Conservation (phyloP, 768 basidiomycete species). For the Zangia roseola region DNA sequence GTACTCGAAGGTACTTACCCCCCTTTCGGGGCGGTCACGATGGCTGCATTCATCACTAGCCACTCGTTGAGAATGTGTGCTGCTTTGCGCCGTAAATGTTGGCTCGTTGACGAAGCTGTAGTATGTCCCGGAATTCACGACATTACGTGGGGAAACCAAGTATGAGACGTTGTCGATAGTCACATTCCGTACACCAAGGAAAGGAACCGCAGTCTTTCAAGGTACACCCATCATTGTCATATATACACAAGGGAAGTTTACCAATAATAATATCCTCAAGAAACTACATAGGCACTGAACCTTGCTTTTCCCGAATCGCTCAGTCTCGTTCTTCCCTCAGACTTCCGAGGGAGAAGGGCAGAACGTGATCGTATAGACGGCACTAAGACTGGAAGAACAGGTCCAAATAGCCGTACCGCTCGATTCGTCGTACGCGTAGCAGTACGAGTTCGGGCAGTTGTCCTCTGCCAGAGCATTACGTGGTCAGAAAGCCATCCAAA, state of each 20-base stretch:
- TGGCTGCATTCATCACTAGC: too few species aligned
- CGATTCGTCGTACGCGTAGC: constrained; percentile 51
- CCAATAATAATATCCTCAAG: neutral
- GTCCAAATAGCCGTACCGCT: constrained; percentile 46
- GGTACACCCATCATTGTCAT: neutral
- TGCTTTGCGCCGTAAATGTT: too few species aligned
- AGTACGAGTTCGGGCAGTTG: constrained; percentile 47
- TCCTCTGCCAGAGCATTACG: constrained; percentile 27
- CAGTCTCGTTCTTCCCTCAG: neutral
- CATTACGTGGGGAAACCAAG: too few species aligned
- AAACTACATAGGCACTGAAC: neutral
- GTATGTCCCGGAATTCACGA: neutral
- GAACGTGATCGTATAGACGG: constrained; percentile 48
- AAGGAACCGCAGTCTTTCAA: neutral
- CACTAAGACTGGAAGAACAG: constrained; percentile 33
- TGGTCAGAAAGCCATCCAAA: neutral
- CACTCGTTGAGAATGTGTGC: too few species aligned
- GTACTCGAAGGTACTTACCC: too few species aligned
- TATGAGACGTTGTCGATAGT: too few species aligned
- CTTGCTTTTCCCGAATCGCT: neutral
- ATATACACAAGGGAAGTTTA: neutral
- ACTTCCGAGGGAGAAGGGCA: constrained; percentile 34
- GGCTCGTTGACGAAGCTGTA: neutral
- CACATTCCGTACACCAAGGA: too few species aligned
- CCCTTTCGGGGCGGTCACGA: too few species aligned